These are phyloP conservation scores for Reutealis trisperma DNA, from an alignment of 345 rosid species.

Conservation along the genomic window DNA sequence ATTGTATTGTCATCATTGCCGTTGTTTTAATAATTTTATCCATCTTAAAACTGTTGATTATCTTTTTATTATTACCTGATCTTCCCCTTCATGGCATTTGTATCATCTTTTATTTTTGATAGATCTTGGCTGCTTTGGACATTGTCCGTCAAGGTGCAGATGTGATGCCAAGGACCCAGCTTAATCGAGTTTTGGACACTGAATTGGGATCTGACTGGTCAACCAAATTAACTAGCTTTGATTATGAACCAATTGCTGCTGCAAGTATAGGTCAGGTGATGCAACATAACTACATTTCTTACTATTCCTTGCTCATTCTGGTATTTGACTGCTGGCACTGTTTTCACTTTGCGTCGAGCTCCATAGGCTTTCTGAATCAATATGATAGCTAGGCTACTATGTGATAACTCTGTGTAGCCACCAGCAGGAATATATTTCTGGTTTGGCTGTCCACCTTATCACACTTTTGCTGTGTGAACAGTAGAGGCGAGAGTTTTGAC, in stretches of 20 bases:
- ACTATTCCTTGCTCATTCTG: no score
- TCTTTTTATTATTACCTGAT: neutral
- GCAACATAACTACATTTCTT: neutral
- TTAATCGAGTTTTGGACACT: slow-evolving; percentile 77
- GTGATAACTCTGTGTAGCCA: neutral
- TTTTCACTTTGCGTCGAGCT: slow-evolving; percentile 1
- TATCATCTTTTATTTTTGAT: slow-evolving; percentile 28
- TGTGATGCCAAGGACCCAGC: slow-evolving; percentile 96
- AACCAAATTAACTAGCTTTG: slow-evolving; percentile 74
- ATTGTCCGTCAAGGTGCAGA: slow-evolving; percentile 99
- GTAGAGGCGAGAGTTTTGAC: neutral
- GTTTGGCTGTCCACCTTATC: neutral
- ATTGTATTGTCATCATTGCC: no score
- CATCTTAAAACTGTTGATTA: neutral
- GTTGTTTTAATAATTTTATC: neutral
- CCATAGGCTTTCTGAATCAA: no score
- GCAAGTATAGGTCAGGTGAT: slow-evolving; percentile 98
- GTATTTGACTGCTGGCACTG: neutral
- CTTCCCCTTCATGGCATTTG: neutral
- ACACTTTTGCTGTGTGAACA: neutral
- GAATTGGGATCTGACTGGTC: slow-evolving; percentile 90
- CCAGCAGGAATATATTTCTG: neutral
- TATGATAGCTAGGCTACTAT: neutral
- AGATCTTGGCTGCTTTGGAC: slow-evolving; percentile 96
- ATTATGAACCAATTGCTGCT: slow-evolving; percentile 95